Conservation (phyloP, 2,329 filamentous ascomycete species). For the Scleromitrula shiraiana region DNA sequence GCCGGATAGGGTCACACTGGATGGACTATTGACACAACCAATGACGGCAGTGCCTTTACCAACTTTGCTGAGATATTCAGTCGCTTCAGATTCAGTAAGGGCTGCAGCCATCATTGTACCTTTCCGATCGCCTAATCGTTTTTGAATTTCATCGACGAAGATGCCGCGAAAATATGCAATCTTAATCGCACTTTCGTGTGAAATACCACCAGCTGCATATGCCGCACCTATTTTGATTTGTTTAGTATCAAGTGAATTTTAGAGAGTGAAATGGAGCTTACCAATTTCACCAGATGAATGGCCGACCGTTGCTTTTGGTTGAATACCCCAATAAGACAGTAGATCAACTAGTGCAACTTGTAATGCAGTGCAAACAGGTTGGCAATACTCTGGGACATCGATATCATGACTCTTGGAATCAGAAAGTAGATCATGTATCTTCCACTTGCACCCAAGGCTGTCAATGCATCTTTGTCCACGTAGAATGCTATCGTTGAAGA, state of each 20-base stretch:
- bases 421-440: neutral
- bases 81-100: neutral
- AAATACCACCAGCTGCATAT: conserved; percentile 28
- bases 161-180: conserved; percentile 5
- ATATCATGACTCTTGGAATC: neutral
- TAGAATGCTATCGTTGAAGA: neutral
- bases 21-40: conserved; percentile 27
- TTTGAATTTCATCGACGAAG: too few relatives aligned
- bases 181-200: neutral
- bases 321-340: conserved; percentile 34
- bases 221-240: neutral
- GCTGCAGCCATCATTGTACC: neutral
- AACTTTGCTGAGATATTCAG: neutral
- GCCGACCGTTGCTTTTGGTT: conserved; percentile 32
- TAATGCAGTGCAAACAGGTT: conserved; percentile 38
- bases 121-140: neutral
- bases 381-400: conserved; percentile 14
- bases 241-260: neutral
- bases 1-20: conserved; percentile 23
- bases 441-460: neutral
- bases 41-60: conserved; percentile 11
- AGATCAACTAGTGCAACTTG: conserved; percentile 39
- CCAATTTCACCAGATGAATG: conserved; percentile 41
- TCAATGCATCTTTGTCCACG: neutral
- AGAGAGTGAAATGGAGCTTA: neutral